phyloP scores from a whole-genome alignment of 108 stramenopile species.

The Discostella pseudostelligera region DNA sequence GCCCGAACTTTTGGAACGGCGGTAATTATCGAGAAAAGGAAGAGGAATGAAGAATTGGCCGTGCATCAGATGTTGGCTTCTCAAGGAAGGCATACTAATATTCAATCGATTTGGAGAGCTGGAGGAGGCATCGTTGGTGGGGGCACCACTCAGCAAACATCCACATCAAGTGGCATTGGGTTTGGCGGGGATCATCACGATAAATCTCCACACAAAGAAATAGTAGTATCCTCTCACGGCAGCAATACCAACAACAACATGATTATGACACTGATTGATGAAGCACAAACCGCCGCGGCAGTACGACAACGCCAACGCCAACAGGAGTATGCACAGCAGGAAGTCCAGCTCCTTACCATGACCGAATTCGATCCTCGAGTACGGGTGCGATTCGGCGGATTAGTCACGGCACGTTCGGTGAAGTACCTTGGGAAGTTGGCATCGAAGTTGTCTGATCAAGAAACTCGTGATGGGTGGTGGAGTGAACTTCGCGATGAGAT shows the following conservation, averaged over 20 bases:
- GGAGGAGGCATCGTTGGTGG: neutral
- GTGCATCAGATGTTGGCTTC: neutral
- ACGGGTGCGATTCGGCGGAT: conserved; percentile 88
- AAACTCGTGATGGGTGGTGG: conserved; percentile 97
- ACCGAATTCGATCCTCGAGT: conserved; percentile 83
- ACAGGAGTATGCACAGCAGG: conserved; percentile 56
- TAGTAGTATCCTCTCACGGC: conserved; percentile 1
- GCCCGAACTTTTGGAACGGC: conserved; percentile 96
- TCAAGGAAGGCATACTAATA: conserved; percentile 13
- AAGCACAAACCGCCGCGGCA: conserved; percentile 13
- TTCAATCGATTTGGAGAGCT: neutral
- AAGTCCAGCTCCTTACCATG: conserved; percentile 89
- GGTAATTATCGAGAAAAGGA: conserved; percentile 64
- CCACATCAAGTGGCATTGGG: conserved; percentile 6
- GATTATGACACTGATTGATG: conserved; percentile 38
- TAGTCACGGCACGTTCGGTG: conserved; percentile 91
- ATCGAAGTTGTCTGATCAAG: conserved; percentile 88
- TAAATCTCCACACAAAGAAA: conserved; percentile 38
- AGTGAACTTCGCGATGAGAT: conserved; percentile 95
- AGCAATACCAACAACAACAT: conserved; percentile 15
- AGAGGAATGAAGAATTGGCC: too few species aligned
- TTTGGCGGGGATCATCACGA: conserved; percentile 12
- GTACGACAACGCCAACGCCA: conserved; percentile 16
- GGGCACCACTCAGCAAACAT: neutral
- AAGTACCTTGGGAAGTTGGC: conserved; percentile 93